phyloP scores from a whole-genome alignment of 495 filamentous ascomycete species.

The Neurospora tetrasperma region DNA sequence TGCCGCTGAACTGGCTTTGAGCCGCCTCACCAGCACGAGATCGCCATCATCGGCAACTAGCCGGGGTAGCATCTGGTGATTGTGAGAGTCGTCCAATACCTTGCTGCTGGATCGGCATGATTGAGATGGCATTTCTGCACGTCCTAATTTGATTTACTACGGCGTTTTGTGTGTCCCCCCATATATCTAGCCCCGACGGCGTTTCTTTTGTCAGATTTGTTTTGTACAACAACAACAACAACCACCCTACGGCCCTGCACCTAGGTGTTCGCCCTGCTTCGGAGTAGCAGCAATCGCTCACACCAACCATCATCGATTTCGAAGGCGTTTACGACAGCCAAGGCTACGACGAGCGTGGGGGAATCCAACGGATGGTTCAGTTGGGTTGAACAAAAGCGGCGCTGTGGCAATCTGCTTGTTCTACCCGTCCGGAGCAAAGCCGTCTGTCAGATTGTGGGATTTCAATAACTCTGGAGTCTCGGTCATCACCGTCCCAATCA shows the following conservation, averaged over 20 bases:
- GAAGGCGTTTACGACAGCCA: neutral
- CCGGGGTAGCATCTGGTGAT: conserved; percentile 5
- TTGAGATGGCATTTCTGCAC: neutral
- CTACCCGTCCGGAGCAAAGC: neutral
- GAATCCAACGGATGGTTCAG: neutral
- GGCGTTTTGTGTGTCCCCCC: neutral
- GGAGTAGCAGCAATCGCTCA: neutral
- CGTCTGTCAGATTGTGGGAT: neutral
- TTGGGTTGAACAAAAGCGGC: neutral
- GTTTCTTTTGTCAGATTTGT: neutral
- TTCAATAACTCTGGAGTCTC: neutral
- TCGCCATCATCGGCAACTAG: conserved; percentile 17
- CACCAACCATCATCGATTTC: neutral
- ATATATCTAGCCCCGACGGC: neutral
- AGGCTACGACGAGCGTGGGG: neutral
- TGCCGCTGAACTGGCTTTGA: conserved; percentile 68
- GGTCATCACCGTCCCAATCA: neutral
- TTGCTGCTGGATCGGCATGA: neutral
- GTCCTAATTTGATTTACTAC: neutral
- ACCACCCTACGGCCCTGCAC: neutral
- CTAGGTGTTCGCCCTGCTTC: neutral
- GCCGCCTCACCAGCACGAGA: conserved; percentile 25
- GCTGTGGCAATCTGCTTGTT: neutral
- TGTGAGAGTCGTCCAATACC: neutral
- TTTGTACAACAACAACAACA: neutral